Percentiles rank a stretch among this genome's conserved stretches.
Conservation (phyloP, 2,329 filamentous ascomycete genomes). For the Trichoderma pleuroti region DNA sequence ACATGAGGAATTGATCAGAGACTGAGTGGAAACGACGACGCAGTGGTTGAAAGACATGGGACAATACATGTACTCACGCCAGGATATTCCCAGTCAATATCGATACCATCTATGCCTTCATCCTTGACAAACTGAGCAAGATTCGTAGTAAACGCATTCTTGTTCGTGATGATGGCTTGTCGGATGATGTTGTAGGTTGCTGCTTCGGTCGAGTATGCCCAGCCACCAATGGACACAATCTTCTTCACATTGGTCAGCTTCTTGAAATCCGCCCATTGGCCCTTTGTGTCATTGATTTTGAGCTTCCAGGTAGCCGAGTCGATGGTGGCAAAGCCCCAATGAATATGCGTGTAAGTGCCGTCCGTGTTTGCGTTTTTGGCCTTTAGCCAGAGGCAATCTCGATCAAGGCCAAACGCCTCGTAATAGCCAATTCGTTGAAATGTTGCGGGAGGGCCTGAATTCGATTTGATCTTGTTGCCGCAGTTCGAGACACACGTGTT, state of each 20-base stretch:
- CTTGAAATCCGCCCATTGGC: background rate
- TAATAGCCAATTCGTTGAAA: background rate
- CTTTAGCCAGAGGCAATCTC: background rate
- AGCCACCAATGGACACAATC: background rate
- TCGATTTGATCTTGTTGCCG: background rate
- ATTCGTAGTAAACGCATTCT: background rate
- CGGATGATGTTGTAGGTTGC: background rate
- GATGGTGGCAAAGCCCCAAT: background rate
- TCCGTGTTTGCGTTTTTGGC: background rate
- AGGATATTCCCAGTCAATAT: background rate
- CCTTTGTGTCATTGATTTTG: background rate
- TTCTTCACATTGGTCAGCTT: background rate
- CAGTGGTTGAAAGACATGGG: rapidly evolving
- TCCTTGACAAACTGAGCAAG: background rate
- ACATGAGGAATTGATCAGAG: background rate
- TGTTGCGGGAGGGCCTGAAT: background rate
- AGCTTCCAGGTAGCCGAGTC: background rate
- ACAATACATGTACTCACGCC: background rate
- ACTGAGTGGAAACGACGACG: background rate
- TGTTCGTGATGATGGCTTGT: background rate
- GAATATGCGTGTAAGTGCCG: background rate
- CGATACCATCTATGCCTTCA: background rate
- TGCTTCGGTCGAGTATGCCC: background rate
- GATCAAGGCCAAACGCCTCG: background rate
- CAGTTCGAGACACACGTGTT: background rate